A percentile compares a stretch with the other conserved stretches of the same genome.
These are phyloP conservation scores for Xerocomus potaroensis DNA, from an alignment of 768 basidiomycete species.

Conservation along the genomic window DNA sequence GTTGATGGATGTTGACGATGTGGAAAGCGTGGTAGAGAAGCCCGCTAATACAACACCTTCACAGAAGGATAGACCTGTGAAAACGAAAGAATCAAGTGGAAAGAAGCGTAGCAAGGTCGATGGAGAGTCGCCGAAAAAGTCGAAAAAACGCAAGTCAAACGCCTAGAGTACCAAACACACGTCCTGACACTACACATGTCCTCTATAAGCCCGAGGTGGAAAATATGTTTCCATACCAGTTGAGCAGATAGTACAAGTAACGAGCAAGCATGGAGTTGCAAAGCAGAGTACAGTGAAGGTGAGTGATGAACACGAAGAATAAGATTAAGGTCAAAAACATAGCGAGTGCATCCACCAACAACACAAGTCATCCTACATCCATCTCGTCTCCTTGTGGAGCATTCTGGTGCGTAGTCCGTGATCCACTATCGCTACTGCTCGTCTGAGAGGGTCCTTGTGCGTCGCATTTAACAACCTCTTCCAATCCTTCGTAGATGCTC, in stretches of 20 bases:
- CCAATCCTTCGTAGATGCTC: slow-evolving; percentile 74
- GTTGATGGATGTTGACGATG: slow-evolving; percentile 23
- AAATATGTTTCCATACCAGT: slow-evolving; percentile 7
- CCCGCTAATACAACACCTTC: slow-evolving; percentile 2
- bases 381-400: slow-evolving; percentile 56
- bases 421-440: slow-evolving; percentile 15
- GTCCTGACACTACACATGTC: neutral
- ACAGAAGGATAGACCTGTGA: slow-evolving; percentile 3
- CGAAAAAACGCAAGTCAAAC: slow-evolving; percentile 41
- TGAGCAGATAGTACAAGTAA: slow-evolving; percentile 18
- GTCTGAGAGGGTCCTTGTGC: slow-evolving; percentile 24
- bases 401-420: slow-evolving; percentile 36
- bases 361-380: slow-evolving; percentile 54
- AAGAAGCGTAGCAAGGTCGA: slow-evolving; percentile 45
- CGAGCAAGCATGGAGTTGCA: slow-evolving; percentile 20
- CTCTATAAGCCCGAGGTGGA: slow-evolving; percentile 7
- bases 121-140: slow-evolving; percentile 43
- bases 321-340: slow-evolving; percentile 17
- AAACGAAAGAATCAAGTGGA: slow-evolving; percentile 27
- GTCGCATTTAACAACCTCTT: slow-evolving; percentile 52
- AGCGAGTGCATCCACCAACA: slow-evolving; percentile 5
- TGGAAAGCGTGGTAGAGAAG: slow-evolving; percentile 23
- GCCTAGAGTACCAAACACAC: slow-evolving; percentile 8
- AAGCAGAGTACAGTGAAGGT: slow-evolving; percentile 22
- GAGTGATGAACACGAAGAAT: slow-evolving; percentile 28